phyloP scores from a whole-genome alignment of 2,329 filamentous ascomycete genomes.

The Graphiopsis chlorocephala region DNA sequence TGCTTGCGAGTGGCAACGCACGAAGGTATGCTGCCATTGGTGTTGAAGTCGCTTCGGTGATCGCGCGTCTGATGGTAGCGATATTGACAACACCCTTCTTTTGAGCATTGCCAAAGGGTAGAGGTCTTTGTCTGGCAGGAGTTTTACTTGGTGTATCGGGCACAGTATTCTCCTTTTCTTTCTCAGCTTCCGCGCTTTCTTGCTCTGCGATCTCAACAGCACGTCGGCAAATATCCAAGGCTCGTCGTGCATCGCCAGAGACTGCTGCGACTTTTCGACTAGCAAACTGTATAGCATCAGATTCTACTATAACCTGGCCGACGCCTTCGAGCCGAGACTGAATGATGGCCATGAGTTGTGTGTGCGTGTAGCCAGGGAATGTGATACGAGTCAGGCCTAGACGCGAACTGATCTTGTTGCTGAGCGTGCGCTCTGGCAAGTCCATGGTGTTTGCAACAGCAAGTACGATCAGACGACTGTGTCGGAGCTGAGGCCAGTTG shows the following conservation, averaged over 20 bases:
- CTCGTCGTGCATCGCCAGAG: constrained; percentile 86
- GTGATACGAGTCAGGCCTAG: constrained; percentile 84
- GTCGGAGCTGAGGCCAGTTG: constrained; percentile 92
- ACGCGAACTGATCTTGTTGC: constrained; percentile 96
- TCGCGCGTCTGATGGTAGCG: constrained; percentile 87
- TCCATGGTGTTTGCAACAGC: constrained; percentile 99
- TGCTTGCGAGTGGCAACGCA: constrained; percentile 74
- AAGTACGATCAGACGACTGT: constrained; percentile 90
- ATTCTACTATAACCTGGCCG: constrained; percentile 76
- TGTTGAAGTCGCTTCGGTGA: constrained; percentile 90
- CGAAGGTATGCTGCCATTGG: constrained; percentile 88
- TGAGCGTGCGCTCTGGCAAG: constrained; percentile 88
- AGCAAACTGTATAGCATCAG: constrained; percentile 93
- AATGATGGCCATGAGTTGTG: constrained; percentile 96
- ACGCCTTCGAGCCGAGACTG: constrained; percentile 88
- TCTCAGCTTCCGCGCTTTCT: constrained; percentile 46
- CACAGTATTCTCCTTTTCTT: constrained; percentile 37
- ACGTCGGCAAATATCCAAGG: constrained; percentile 89
- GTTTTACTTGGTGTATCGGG: constrained; percentile 64
- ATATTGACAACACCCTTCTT: constrained; percentile 72
- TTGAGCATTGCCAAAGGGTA: constrained; percentile 26
- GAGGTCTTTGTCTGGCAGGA: constrained; percentile 36
- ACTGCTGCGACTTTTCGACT: constrained; percentile 95
- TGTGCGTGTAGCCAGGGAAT: constrained; percentile 94
- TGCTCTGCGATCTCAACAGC: constrained; percentile 93